A percentile compares a stretch with the other conserved stretches of the same genome.
Evolutionary conservation across 345 rosid species (phyloP).

Genomic region (Populus ilicifolia): DNA sequence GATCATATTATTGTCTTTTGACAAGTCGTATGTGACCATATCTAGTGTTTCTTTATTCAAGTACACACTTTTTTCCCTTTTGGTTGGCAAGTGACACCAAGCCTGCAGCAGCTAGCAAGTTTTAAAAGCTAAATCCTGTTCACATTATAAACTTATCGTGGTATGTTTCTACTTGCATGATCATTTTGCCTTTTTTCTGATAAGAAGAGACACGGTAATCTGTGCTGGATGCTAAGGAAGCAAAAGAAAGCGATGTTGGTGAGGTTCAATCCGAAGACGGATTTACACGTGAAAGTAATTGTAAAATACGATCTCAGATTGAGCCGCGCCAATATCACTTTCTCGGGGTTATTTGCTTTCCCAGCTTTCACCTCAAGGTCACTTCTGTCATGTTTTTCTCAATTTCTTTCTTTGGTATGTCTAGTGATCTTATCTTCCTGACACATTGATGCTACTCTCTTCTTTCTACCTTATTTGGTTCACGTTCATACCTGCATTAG

Average conservation of each 20-base stretch:
- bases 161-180: constrained; percentile 12
- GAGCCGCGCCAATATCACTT: constrained; percentile 99
- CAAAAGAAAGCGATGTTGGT: constrained; percentile 75
- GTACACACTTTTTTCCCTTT: neutral
- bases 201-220: neutral
- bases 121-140: constrained; percentile 14
- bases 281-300: constrained; percentile 34
- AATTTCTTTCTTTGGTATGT: neutral
- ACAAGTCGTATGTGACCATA: constrained; percentile 26
- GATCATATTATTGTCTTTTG: constrained; percentile 17
- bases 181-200: neutral
- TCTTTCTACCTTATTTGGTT: too few species aligned
- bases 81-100: constrained; percentile 19
- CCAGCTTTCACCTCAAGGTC: constrained; percentile 1
- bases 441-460: neutral
- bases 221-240: constrained; percentile 17
- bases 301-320: constrained; percentile 85
- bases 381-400: neutral
- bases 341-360: constrained; percentile 10
- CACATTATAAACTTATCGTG: neutral
- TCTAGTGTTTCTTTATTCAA: constrained; percentile 21
- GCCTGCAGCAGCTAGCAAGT: neutral
- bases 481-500: neutral
- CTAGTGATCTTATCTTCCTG: neutral
- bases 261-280: constrained; percentile 95